These are phyloP conservation scores for Ambrosia trifida DNA, from an alignment of 129 eudicot genomes.

Conservation along the genomic window DNA sequence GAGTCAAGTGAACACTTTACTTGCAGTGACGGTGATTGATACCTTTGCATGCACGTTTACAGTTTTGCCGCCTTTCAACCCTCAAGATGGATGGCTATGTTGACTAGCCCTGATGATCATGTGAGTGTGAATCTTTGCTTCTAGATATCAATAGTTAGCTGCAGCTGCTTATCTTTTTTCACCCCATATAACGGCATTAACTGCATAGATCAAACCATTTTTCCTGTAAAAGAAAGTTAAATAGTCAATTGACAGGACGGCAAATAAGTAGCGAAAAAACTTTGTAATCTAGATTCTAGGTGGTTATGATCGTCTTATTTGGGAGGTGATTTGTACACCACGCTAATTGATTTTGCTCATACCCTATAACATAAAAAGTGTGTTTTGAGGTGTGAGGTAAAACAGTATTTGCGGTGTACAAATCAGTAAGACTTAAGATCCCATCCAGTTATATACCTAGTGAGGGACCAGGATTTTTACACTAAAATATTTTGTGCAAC, in stretches of 20 bases:
- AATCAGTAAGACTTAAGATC: neutral
- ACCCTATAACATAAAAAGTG: neutral
- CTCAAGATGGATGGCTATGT: conserved; percentile 5
- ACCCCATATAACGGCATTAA: neutral
- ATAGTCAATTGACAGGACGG: neutral
- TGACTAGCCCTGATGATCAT: neutral
- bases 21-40: neutral
- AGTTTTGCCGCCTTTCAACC: neutral
- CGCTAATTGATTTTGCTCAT: neutral
- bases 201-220: neutral
- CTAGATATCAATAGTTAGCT: neutral
- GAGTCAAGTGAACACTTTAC: neutral
- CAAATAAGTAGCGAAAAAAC: neutral
- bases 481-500: neutral
- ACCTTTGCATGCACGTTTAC: neutral
- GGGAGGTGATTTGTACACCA: neutral
- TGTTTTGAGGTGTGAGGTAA: neutral
- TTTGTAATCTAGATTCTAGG: neutral
- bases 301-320: neutral
- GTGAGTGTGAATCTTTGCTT: conserved; percentile 7
- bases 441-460: neutral
- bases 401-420: neutral
- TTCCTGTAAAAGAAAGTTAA: neutral
- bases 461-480: neutral
- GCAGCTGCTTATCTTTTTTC: neutral